Evolutionary conservation across 768 basidiomycete species (phyloP), one percentile per base, ranked within the genome.

Genomic region (Melanogaster broomeanus): DNA sequence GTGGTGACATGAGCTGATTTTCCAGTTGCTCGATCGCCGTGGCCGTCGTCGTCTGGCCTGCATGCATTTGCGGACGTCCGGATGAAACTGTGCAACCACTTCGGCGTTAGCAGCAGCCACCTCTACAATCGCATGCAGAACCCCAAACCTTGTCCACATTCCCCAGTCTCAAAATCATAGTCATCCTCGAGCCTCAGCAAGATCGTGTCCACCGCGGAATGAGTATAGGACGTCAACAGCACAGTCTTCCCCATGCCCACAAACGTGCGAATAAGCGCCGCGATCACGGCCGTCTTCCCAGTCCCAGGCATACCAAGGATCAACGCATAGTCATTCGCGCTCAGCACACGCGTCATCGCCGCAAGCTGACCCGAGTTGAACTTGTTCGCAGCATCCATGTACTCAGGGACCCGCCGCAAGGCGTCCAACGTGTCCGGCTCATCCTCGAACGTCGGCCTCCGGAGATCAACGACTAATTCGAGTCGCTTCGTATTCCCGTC

Each of bases 251-350:
- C 91, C 71, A 84, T 74, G 33, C 70, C 78, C 2, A 94, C 92
- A 13, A 98, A 71, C 42, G 79, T 79, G 60, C 82, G 79, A 63
- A 98, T 94, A 42, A 97, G 80, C 28, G 91, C 86, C 1, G 90
- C 92, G 54, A 97, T 89, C 4, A 97, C 89, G 1, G 93, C 95
- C 38, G 96, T 97, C 72, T 99, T 99, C 9, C 97, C 96, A 4
- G 96, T 98, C 1, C 97, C 97, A 8, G 97, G 97, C 97, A 98
- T 98, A 15, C 97, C 97, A 7, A 98, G 76, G 24, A 99, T 82
- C 50, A 98, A 72, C 1, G 95, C 88, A 64, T 98, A 99, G 67
- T 99, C 94, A 51, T 81, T 74, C 2, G 97, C 93, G 6, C 77
- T 72, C 22, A 98, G 66, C 3, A 88, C 90, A 60, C 84, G 88